Base-by-base conservation (phyloP, 768 basidiomycete species). In the Cystobasidium onofrii region DNA sequence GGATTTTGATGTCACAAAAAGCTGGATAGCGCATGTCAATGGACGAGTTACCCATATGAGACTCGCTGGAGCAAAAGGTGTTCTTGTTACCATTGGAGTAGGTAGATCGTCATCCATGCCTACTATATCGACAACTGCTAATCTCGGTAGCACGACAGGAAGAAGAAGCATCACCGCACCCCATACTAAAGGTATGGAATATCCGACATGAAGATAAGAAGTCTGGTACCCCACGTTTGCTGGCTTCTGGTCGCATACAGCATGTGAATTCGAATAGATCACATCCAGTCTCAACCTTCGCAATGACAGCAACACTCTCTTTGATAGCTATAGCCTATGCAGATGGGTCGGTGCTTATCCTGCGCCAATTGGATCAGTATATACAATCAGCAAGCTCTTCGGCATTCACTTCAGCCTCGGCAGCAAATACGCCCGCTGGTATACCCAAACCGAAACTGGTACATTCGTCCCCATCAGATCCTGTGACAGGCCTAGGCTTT, bases 291-390 rank as follows among this genome's bases (percentile, higher is more conserved):
- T 88, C 91, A 1, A 86, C 89, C 0, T 83, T 96, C 50, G 90
- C 93, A 0, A 83, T 93, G 25, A 90, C 94, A 0, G 82, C 86
- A 6, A 85, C 86, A 20, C 84, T 96, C 1, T 86, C 90, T 0
- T 90, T 93, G 80, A 86, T 99, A 29, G 89, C 94, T 6, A 86
- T 98, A 46, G 96, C 94, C 17, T 86, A 98, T n/a, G 92, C 88
- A 6, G 94, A 97, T 78, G 96, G 96, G 29, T 90, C 90, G 0
- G 94, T 96, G 18, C 84, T 98, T 10, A 84, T 96, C 18, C 95
- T 91, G 80, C 87, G 91, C 7, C 91, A 97, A 79, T 84, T 97
- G 23, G 89, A 94, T 80, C 93, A 97, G 80, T 92, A 92, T 0
- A 84, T 95, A 39, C 85, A 88, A 1, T 67, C 65, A 1, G 86